Evolutionary conservation across 2,329 filamentous ascomycete genomes (phyloP).

Genomic region (Microdochium trichocladiopsis): DNA sequence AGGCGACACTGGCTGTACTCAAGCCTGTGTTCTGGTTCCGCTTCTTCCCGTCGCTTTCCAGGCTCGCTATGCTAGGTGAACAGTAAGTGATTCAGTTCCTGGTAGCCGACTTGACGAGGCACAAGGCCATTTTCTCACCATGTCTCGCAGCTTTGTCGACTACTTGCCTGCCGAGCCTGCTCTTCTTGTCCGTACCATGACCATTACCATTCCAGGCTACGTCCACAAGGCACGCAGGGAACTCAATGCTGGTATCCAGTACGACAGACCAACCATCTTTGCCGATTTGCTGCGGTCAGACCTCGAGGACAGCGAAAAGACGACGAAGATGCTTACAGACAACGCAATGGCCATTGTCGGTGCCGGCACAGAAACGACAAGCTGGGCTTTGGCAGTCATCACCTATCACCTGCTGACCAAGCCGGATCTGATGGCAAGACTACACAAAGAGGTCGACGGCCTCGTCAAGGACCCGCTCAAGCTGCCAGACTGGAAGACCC

Average conservation of each 20-base stretch:
- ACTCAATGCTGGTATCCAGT: constrained; percentile 16
- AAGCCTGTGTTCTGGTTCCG: constrained; percentile 13
- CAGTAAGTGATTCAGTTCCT: background rate
- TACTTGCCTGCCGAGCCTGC: constrained; percentile 9
- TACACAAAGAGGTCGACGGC: constrained; percentile 9
- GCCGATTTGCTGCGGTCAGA: constrained; percentile 22
- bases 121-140: background rate
- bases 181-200: constrained; percentile 6
- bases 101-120: background rate
- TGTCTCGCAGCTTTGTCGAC: constrained; percentile 2
- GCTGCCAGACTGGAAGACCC: constrained; percentile 3
- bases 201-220: constrained; percentile 6
- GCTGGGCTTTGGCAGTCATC: constrained; percentile 2
- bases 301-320: constrained; percentile 26
- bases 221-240: constrained; percentile 24
- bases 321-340: constrained; percentile 23
- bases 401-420: constrained; percentile 4
- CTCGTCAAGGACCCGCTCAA: constrained; percentile 21
- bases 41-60: constrained; percentile 8
- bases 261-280: constrained; percentile 20
- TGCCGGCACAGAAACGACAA: constrained; percentile 5
- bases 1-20: constrained; percentile 12
- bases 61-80: constrained; percentile 6
- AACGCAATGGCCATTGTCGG: constrained; percentile 10
- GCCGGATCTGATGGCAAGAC: constrained; percentile 1